Conservation (phyloP, 768 basidiomycete genomes). For the Rhizopogon vulgaris region DNA sequence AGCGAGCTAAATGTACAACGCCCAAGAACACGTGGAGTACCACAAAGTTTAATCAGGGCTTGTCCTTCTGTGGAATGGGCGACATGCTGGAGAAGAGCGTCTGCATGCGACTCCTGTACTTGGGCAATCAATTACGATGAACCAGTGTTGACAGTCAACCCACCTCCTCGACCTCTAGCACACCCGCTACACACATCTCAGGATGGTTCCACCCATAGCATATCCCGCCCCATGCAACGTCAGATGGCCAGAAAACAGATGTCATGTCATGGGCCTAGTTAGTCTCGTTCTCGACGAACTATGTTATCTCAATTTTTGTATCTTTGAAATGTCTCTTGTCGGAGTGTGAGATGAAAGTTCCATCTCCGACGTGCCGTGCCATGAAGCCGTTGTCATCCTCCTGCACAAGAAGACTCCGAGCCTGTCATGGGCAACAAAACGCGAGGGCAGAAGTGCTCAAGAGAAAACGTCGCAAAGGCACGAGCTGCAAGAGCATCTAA, state of each 20-base stretch:
- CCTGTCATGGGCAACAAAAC: too few species aligned
- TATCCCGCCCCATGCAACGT: constrained; percentile 39
- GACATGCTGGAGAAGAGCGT: constrained; percentile 4
- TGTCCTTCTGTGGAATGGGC: constrained; percentile 15
- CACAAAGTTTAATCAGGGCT: constrained; percentile 10
- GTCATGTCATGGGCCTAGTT: constrained; percentile 16
- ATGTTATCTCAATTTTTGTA: too few species aligned
- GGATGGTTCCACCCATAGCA: constrained; percentile 56
- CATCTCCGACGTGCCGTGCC: too few species aligned
- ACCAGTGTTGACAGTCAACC: constrained; percentile 7
- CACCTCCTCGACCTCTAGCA: constrained; percentile 33
- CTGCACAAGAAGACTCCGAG: too few species aligned
- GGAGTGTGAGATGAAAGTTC: too few species aligned
- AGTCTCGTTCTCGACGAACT: too few species aligned
- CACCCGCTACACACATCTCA: constrained; percentile 45
- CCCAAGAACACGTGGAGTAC: constrained; percentile 25
- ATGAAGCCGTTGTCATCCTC: too few species aligned
- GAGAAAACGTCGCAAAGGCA: too few species aligned
- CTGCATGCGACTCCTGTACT: constrained; percentile 15
- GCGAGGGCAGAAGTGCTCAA: too few species aligned
- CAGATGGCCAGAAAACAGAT: constrained; percentile 54
- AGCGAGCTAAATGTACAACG: constrained; percentile 13
- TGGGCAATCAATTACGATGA: not conserved
- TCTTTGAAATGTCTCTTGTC: too few species aligned
- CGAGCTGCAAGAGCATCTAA: too few species aligned